phyloP scores from a whole-genome alignment of 2,329 filamentous ascomycete species.

The Juglanconis oblonga region DNA sequence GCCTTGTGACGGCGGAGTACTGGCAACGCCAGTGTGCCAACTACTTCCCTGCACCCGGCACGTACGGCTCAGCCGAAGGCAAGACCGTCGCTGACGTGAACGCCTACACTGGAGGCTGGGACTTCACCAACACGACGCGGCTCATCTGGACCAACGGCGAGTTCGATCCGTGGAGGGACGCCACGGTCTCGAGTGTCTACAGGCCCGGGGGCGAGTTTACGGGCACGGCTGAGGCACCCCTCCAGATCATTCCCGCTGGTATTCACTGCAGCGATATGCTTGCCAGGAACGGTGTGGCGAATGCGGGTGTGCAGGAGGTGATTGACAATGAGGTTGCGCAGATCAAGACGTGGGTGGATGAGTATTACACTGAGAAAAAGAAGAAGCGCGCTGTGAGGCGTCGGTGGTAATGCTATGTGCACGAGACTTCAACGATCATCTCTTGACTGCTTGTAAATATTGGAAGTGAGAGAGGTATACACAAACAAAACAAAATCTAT shows the following conservation, averaged over 20 bases:
- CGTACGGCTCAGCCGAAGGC: slow-evolving; percentile 31
- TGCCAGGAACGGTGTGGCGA: slow-evolving; percentile 45
- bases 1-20: slow-evolving; percentile 33
- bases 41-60: slow-evolving; percentile 39
- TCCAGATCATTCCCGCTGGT: slow-evolving; percentile 33
- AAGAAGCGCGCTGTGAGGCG: slow-evolving; percentile 3
- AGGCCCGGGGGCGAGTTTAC: slow-evolving; percentile 36
- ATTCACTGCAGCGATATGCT: slow-evolving; percentile 40
- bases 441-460: not conserved
- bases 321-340: slow-evolving; percentile 49
- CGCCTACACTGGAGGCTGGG: slow-evolving; percentile 39
- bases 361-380: slow-evolving; percentile 39
- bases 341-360: slow-evolving; percentile 52
- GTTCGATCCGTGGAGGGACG: slow-evolving; percentile 39
- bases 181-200: slow-evolving; percentile 34
- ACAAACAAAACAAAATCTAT: not conserved
- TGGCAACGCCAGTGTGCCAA: slow-evolving; percentile 43
- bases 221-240: slow-evolving; percentile 30
- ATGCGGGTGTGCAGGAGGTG: slow-evolving; percentile 46
- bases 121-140: slow-evolving; percentile 36
- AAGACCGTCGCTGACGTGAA: slow-evolving; percentile 33
- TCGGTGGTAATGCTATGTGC: not conserved
- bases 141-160: slow-evolving; percentile 39
- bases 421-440: not conserved
- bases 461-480: not conserved